Conservation (phyloP, 1,139 yeast genomes). For the Spathaspora sp. region DNA sequence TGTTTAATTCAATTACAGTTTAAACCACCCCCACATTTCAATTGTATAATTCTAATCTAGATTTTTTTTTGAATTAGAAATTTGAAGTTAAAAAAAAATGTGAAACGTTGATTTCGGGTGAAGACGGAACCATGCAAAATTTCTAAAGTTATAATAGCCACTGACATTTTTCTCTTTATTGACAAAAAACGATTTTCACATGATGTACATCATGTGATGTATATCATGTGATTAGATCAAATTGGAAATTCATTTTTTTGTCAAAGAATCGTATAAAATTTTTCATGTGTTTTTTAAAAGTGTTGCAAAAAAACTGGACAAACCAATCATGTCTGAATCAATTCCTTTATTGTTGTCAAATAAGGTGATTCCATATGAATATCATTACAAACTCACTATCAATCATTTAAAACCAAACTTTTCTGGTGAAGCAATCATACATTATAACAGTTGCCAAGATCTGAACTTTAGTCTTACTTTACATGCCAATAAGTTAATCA, state of each 20-base stretch:
- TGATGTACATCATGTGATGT: not conserved
- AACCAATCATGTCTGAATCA: slow-evolving; percentile 4
- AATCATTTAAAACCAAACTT: slow-evolving; percentile 58
- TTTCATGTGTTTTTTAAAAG: not conserved
- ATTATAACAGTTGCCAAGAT: slow-evolving; percentile 23
- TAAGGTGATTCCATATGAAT: slow-evolving; percentile 40
- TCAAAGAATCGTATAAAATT: not conserved
- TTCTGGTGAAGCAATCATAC: slow-evolving; percentile 43
- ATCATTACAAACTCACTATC: slow-evolving; percentile 41
- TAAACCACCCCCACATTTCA: not conserved
- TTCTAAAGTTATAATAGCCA: not conserved
- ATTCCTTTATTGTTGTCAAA: slow-evolving; percentile 27
- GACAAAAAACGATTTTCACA: too few relatives aligned
- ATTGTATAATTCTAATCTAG: not conserved
- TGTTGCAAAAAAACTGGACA: slow-evolving; percentile 5
- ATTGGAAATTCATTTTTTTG: not conserved
- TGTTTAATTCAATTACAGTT: not conserved
- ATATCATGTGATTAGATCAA: not conserved
- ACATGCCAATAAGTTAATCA: slow-evolving; percentile 30
- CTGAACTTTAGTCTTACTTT: slow-evolving; percentile 16
- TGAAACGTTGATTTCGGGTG: not conserved
- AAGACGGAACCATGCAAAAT: not conserved
- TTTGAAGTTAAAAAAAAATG: not conserved
- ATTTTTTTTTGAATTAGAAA: not conserved
- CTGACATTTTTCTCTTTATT: not conserved